Percentiles rank a stretch among this genome's conserved stretches.
Evolutionary conservation across 2,329 filamentous ascomycete species (phyloP).

Genomic region (Phaeosphaeria sp.): DNA sequence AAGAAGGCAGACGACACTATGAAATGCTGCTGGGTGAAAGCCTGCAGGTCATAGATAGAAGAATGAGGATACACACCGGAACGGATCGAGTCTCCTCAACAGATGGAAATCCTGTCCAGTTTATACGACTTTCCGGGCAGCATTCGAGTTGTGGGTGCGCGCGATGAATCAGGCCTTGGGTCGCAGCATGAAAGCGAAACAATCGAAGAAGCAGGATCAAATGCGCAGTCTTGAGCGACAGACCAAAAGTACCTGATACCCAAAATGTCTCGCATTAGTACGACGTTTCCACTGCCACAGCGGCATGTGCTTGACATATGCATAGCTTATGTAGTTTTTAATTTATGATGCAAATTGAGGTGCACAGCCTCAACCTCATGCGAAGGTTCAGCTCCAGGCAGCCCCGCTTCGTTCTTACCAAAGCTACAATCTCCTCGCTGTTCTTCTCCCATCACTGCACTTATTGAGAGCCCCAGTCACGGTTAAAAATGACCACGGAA

Average conservation of each 20-base stretch:
- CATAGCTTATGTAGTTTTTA: background rate
- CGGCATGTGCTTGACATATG: background rate
- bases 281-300: too few species aligned
- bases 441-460: too few species aligned
- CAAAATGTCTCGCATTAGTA: background rate
- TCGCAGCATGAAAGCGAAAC: background rate
- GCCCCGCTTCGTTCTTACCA: background rate
- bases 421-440: background rate
- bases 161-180: background rate
- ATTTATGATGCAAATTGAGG: background rate
- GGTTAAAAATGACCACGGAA: too few species aligned
- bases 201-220: too few species aligned
- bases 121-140: too few species aligned
- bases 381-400: background rate
- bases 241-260: too few species aligned
- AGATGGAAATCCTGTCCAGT: too few species aligned
- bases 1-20: background rate
- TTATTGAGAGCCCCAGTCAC: background rate
- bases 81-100: too few species aligned
- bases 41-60: background rate
- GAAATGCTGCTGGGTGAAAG: too few species aligned
- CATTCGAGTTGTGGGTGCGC: background rate
- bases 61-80: too few species aligned
- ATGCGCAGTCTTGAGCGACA: background rate
- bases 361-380: background rate